Percentiles rank a stretch among this genome's conserved stretches.
Conservation (phyloP, 129 eudicot genomes). For the carrot (Daucus carota) region DH1_v3.0 NC_030386.2:26138501-26139000, state of each 20-base stretch:
- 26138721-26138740: constrained; percentile 99
- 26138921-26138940: constrained; percentile 77
- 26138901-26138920: constrained; percentile 99
- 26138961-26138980: constrained; percentile 98
- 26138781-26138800: constrained; percentile 99
- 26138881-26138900: constrained; percentile 96
- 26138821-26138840: not conserved
- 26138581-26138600: not conserved
- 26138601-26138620: not conserved
- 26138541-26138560: not conserved
- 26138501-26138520: not conserved
- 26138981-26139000: constrained; percentile 99
- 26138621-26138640: not conserved
- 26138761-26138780: constrained; percentile 99
- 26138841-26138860: not conserved
- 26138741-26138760: constrained; percentile 99
- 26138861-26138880: not conserved
- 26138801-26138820: constrained; percentile 23
- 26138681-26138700: constrained; percentile 33
- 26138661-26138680: not conserved
- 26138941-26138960: constrained; percentile 97
- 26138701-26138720: constrained; percentile 97
- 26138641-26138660: not conserved
- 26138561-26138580: not conserved
- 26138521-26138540: constrained; percentile 1